Percentiles rank a stretch among this genome's conserved stretches.
Conservation (phyloP, 768 basidiomycete genomes). For the Boletus edulis region DNA sequence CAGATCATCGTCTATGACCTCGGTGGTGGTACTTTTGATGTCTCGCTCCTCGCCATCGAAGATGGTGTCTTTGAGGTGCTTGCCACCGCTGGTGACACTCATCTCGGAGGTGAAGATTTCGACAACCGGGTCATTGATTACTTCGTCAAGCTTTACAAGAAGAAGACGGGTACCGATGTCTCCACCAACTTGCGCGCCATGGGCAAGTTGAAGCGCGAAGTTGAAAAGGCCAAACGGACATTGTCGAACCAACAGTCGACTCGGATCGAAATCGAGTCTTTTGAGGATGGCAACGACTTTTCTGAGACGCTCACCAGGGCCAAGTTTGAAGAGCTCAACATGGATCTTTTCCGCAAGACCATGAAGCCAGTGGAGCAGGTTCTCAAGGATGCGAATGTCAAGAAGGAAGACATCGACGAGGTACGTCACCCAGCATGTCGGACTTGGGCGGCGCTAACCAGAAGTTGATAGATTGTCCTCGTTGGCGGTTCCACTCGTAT, state of each 20-base stretch:
- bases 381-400: conserved; percentile 94
- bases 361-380: conserved; percentile 99
- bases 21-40: conserved; percentile 85
- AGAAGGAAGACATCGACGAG: conserved; percentile 96
- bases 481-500: conserved; percentile 99
- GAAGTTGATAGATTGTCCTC: conserved; percentile 61
- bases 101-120: conserved; percentile 95
- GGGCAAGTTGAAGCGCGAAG: conserved; percentile 90
- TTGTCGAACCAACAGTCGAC: conserved; percentile 87
- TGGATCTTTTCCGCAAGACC: conserved; percentile 98
- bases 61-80: conserved; percentile 91
- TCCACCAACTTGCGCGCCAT: conserved; percentile 69
- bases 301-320: conserved; percentile 96
- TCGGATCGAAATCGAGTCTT: conserved; percentile 92
- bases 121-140: conserved; percentile 92
- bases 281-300: conserved; percentile 96
- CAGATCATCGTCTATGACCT: conserved; percentile 96
- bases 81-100: conserved; percentile 91
- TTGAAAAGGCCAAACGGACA: conserved; percentile 94
- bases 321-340: conserved; percentile 98
- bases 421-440: conserved; percentile 35
- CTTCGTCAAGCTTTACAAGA: conserved; percentile 82
- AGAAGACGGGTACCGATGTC: neutral
- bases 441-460: neutral
- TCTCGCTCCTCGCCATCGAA: conserved; percentile 92